Percentiles rank a stretch among this genome's conserved stretches.
phyloP scores from a whole-genome alignment of 495 filamentous ascomycete species.

The Bombardia bombarda region DNA sequence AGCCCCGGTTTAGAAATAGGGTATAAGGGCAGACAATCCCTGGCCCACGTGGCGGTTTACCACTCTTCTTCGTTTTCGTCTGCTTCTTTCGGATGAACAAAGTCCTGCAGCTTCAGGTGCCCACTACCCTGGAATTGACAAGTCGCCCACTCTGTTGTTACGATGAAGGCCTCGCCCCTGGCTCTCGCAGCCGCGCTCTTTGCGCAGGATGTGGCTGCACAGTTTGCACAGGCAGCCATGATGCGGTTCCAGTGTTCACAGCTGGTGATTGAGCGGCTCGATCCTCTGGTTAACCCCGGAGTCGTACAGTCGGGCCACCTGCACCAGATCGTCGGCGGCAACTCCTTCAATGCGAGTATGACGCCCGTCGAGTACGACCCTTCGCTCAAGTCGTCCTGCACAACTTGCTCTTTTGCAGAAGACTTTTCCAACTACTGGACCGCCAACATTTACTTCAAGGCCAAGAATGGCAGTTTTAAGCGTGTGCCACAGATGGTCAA shows the following conservation, averaged over 20 bases:
- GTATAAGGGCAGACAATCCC: too few species aligned
- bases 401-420: slow-evolving; percentile 31
- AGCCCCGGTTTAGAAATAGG: too few species aligned
- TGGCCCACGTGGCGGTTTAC: too few species aligned
- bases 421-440: slow-evolving; percentile 43
- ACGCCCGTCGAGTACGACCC: slow-evolving; percentile 26
- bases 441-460: slow-evolving; percentile 34
- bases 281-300: slow-evolving; percentile 36
- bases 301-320: slow-evolving; percentile 29
- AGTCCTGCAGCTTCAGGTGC: too few species aligned
- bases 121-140: neutral
- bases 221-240: slow-evolving; percentile 27
- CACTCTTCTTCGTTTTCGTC: too few species aligned
- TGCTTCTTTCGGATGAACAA: too few species aligned
- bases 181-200: slow-evolving; percentile 20
- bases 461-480: slow-evolving; percentile 39
- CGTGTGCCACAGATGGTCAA: slow-evolving; percentile 41
- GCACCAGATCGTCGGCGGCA: slow-evolving; percentile 36
- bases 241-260: slow-evolving; percentile 41
- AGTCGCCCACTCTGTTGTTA: neutral
- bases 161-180: slow-evolving; percentile 18
- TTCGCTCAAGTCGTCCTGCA: slow-evolving; percentile 27
- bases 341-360: slow-evolving; percentile 37
- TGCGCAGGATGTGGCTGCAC: slow-evolving; percentile 24
- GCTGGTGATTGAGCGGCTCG: slow-evolving; percentile 35